Base-by-base conservation (phyloP, 305 asterid species). In the Fraxinus latifolia region DNA sequence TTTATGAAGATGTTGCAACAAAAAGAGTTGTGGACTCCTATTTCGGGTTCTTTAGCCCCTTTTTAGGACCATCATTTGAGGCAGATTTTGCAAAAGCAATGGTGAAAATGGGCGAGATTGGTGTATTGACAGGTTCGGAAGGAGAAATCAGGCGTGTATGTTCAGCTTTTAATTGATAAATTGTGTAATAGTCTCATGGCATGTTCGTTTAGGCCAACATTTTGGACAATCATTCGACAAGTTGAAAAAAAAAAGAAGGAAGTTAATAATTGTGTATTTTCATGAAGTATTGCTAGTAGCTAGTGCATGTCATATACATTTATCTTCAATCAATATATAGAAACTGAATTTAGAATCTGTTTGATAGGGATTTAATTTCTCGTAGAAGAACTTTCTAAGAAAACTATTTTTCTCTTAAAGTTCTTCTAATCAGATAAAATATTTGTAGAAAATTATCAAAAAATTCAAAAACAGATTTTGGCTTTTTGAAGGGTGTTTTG, bases 21-120 rank as follows among this genome's bases (percentile, higher is more conserved):
- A 88, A 84, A 81, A 79, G 25, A 4, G 84, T 91, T 0, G 90
- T 95, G 25, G 97, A 95, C 89, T 95, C 97, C 5, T 95, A 95
- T 76, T 90, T 94, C 62, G 92, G 90, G 37, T 5, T 81, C 0
- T 34, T 91, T 1, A 80, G 79, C 82, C 91, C 93, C 2, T 19
- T 87, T 0, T 7, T 84, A 0, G 96, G 93, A 14, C 90, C 91
- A 0, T 86, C 93, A 0, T 93, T 95, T 76, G 93, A 93, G 83
- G 86, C 87, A 0, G 97, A 95, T 82, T 95, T 95, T 39, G 93
- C 83, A 6, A 42, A 71, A 8, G 85, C 99, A 0, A 92, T 95
- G 91, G 90, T 91, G 23, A 89, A 90, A 82, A 89, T 95, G 98
- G 98, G 99, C 3, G 47, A 93, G 2, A 85, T 93, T 77, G 93